phyloP scores from a whole-genome alignment of 140 eudicot genomes.

The Ambrosia hybrid region DNA sequence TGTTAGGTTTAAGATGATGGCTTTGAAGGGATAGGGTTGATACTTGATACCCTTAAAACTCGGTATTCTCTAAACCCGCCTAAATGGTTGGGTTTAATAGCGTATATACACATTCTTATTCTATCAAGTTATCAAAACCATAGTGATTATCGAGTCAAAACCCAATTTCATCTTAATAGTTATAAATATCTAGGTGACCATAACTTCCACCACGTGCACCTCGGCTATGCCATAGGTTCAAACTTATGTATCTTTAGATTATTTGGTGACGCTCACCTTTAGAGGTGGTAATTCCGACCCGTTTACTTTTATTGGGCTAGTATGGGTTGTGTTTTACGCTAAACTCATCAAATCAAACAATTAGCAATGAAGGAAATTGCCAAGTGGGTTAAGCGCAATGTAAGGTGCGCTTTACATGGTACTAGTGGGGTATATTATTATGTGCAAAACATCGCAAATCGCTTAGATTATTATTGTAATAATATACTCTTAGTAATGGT shows the following conservation, averaged over 20 bases:
- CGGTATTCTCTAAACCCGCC: not conserved
- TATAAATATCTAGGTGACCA: not conserved
- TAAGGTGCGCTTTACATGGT: too few species aligned
- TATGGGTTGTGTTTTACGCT: too few species aligned
- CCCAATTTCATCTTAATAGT: not conserved
- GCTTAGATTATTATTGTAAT: not conserved
- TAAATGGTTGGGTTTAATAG: not conserved
- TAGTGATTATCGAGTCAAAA: not conserved
- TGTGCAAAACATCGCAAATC: not conserved
- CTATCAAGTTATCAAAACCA: not conserved
- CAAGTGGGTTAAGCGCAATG: too few species aligned
- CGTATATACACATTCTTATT: not conserved
- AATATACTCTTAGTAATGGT: too few species aligned
- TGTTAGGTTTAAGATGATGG: not conserved
- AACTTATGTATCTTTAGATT: too few species aligned
- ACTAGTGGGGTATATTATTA: too few species aligned
- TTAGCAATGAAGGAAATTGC: too few species aligned
- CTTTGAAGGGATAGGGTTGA: not conserved
- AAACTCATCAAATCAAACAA: too few species aligned
- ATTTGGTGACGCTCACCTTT: too few species aligned
- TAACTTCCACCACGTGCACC: too few species aligned
- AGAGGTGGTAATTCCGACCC: not conserved
- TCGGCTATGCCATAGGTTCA: too few species aligned
- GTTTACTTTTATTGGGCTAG: not conserved
- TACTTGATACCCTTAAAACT: not conserved